These are phyloP conservation scores for Caryopteris hybrid DNA, from an alignment of 305 asterid species.

Conservation along the genomic window DNA sequence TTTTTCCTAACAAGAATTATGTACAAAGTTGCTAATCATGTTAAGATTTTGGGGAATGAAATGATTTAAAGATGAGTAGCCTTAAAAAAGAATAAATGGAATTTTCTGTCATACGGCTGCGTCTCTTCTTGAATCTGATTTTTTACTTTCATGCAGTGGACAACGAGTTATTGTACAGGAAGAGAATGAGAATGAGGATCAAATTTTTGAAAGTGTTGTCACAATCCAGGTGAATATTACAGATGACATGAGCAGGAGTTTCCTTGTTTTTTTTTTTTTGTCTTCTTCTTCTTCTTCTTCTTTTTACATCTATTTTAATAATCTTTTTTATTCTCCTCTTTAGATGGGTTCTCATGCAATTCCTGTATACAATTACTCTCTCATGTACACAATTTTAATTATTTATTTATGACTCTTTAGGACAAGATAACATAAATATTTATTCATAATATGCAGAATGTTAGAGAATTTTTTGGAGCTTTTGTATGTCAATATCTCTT, in stretches of 20 bases:
- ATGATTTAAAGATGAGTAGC: background rate
- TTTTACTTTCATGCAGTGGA: constrained; percentile 57
- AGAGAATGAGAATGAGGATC: constrained; percentile 39
- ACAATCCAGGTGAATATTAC: constrained; percentile 65
- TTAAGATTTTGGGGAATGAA: background rate
- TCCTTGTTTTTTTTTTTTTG: too few species aligned
- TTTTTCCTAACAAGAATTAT: too few species aligned
- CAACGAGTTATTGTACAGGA: constrained; percentile 88
- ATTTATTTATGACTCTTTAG: background rate
- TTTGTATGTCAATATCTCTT: background rate
- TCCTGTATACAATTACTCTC: background rate
- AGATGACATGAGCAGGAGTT: constrained; percentile 4
- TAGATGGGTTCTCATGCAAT: background rate
- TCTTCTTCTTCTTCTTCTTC: too few species aligned
- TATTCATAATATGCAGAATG: background rate
- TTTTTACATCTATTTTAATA: too few species aligned
- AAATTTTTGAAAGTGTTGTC: constrained; percentile 57
- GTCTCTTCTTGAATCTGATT: constrained; percentile 21
- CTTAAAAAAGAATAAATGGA: too few species aligned
- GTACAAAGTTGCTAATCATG: background rate
- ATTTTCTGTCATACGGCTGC: too few species aligned
- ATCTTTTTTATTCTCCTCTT: background rate
- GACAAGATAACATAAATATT: background rate
- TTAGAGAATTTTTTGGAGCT: background rate
- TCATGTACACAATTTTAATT: background rate